A percentile compares a stretch with the other conserved stretches of the same genome.
Conservation (phyloP, 805 yeast genomes). For the Wickerhamomyces bovis region DNA sequence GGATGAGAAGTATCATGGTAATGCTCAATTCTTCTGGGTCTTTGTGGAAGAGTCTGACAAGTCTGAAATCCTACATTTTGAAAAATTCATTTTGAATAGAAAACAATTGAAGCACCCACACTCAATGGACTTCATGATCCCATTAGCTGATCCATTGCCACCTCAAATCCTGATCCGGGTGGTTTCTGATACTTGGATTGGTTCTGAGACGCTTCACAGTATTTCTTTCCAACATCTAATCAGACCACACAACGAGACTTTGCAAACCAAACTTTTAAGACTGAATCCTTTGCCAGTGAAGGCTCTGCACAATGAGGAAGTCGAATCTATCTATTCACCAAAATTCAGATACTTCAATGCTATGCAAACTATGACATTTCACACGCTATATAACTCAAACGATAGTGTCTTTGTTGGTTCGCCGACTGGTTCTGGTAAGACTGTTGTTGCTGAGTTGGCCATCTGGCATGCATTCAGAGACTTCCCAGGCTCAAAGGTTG, state of each 20-base stretch:
- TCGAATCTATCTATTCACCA: slow-evolving; percentile 61
- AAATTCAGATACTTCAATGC: slow-evolving; percentile 90
- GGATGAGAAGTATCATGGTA: slow-evolving; percentile 80
- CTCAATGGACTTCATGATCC: slow-evolving; percentile 88
- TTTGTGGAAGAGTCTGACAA: slow-evolving; percentile 82
- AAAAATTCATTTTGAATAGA: slow-evolving; percentile 64
- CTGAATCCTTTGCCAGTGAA: slow-evolving; percentile 81
- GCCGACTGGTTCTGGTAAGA: slow-evolving; percentile 98
- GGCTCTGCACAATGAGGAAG: slow-evolving; percentile 62
- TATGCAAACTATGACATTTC: slow-evolving; percentile 97
- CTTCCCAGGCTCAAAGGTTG: slow-evolving; percentile 81
- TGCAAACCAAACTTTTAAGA: slow-evolving; percentile 73
- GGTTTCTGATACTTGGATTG: slow-evolving; percentile 84
- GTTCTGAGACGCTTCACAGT: slow-evolving; percentile 68
- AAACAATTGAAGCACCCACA: slow-evolving; percentile 50
- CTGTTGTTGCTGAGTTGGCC: slow-evolving; percentile 94
- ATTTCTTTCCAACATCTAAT: slow-evolving; percentile 88
- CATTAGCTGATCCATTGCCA: slow-evolving; percentile 83
- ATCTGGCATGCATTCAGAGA: slow-evolving; percentile 93
- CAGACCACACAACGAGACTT: slow-evolving; percentile 80
- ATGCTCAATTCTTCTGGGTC: slow-evolving; percentile 85
- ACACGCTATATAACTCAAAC: slow-evolving; percentile 73
- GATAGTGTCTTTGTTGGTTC: slow-evolving; percentile 89
- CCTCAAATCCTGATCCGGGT: slow-evolving; percentile 78
- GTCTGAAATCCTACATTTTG: slow-evolving; percentile 71